Evolutionary conservation across 2,329 filamentous ascomycete species (phyloP), one percentile per base, ranked within the genome.

Genomic region (Ascocoryne sarcoides): DNA sequence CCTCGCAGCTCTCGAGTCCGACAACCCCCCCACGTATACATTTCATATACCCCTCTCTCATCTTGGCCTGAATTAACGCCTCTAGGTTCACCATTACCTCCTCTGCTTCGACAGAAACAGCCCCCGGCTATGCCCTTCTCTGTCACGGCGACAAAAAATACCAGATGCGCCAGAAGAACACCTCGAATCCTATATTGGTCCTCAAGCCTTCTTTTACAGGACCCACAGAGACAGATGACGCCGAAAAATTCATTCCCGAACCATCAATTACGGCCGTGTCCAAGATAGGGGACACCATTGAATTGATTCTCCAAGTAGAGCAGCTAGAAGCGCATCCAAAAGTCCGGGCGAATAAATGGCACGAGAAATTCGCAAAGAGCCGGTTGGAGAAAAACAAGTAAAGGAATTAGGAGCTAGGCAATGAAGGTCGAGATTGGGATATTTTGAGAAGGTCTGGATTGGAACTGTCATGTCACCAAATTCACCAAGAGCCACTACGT

Each of bases 161-260:
- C 60, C 67, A 67, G 4, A 65, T 82, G 34, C 73, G 73, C 20
- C 77, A 81, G 53, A 81, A 81, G 57, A 81, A 80, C 57, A 80
- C 77, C 0, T 82, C 77, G 33, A 82, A 82, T 54, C 71, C 73
- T n/a, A 65, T 82, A 34, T 71, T 80, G 51, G 57, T 82, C 3
- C 62, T 81, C 21, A 56, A 62, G 18, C 61, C 67, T 14, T 58
- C 56, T 4, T 29, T 31, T 1, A 54, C 52, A 1, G 19, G 32
- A 2, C 47, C 52, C 7, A 46, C 51, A 16, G 42, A 49, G 12
- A 40, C 42, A 10, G 55, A 56, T 28, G 40, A 45, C 19, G 19
- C 31, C 4, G 33, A 43, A 2, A 47, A 56, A 7, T 53, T 51
- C 19, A 57, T 59, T 9, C 17, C 28, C 18, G 10, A 37, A 20